phyloP scores from a whole-genome alignment of 768 basidiomycete species.

The Mycena alexandri region DNA sequence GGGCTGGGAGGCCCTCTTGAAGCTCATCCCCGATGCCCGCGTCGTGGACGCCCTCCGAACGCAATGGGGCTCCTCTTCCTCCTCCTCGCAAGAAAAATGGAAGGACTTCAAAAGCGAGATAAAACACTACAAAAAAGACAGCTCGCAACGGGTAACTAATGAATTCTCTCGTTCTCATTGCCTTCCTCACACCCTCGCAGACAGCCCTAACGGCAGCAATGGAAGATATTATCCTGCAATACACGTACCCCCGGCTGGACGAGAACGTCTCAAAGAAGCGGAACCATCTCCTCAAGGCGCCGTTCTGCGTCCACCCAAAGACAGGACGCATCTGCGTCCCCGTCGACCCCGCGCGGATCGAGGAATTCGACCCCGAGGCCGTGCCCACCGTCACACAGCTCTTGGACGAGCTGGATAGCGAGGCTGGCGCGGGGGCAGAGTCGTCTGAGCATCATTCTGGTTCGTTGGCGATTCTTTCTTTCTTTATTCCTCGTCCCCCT shows the following conservation, averaged over 20 bases:
- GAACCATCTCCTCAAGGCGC: slow-evolving; percentile 97
- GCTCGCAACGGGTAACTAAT: slow-evolving; percentile 46
- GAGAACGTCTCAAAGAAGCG: slow-evolving; percentile 97
- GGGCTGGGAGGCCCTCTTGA: slow-evolving; percentile 81
- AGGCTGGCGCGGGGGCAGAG: slow-evolving; percentile 36
- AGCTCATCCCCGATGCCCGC: slow-evolving; percentile 76
- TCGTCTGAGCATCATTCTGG: slow-evolving; percentile 64
- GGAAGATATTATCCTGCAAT: slow-evolving; percentile 92
- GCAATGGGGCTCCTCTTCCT: slow-evolving; percentile 69
- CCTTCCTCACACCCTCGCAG: slow-evolving; percentile 2
- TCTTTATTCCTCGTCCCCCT: no score
- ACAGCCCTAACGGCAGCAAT: slow-evolving; percentile 63
- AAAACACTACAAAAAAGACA: slow-evolving; percentile 49
- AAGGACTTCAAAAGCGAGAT: slow-evolving; percentile 64
- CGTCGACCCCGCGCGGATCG: slow-evolving; percentile 79
- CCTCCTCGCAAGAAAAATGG: slow-evolving; percentile 83
- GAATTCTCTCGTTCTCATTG: slow-evolving; percentile 33
- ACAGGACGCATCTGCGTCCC: slow-evolving; percentile 97
- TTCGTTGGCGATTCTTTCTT: slow-evolving; percentile 15
- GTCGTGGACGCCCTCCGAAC: slow-evolving; percentile 62
- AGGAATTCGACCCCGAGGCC: slow-evolving; percentile 83
- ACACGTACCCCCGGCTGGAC: slow-evolving; percentile 96
- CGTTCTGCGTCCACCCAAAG: slow-evolving; percentile 96
- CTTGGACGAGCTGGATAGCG: slow-evolving; percentile 79
- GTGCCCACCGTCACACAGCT: slow-evolving; percentile 92